Percentiles rank a stretch among this genome's conserved stretches.
phyloP scores from a whole-genome alignment of 192 early-diverging fungal genomes.

The Neocallimastix lanati region DNA sequence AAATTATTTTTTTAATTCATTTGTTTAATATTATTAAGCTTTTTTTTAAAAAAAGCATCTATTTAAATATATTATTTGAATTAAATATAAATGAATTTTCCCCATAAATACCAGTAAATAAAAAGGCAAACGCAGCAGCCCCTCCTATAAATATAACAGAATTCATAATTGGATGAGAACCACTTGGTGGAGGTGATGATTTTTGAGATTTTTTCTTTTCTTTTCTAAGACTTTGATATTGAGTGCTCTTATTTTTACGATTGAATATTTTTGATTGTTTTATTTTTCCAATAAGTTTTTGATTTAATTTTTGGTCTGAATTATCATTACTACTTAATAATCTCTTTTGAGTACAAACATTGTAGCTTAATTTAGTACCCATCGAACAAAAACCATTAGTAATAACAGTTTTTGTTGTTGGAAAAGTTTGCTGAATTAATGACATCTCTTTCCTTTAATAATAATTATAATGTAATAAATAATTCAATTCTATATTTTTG shows the following conservation, averaged over 20 bases:
- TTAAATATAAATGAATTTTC: too few relatives aligned
- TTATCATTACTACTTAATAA: background rate
- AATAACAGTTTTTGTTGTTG: background rate
- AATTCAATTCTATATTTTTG: too few relatives aligned
- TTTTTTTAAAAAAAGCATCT: too few relatives aligned
- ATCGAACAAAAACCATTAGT: background rate
- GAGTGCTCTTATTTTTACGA: conserved; percentile 33
- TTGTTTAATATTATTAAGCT: too few relatives aligned
- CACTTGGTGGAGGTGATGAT: background rate
- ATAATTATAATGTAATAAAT: too few relatives aligned
- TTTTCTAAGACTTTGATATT: conserved; percentile 12
- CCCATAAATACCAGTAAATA: background rate
- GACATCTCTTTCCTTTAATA: background rate
- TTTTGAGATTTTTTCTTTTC: conserved; percentile 3
- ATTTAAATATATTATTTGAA: too few relatives aligned
- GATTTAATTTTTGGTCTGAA: background rate
- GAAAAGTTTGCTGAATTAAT: background rate
- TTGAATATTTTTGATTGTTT: conserved; percentile 26
- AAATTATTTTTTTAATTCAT: too few relatives aligned
- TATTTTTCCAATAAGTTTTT: conserved; percentile 5
- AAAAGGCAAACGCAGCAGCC: background rate
- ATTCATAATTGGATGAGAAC: background rate
- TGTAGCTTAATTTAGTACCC: background rate
- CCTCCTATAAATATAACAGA: background rate
- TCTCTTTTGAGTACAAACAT: background rate